Evolutionary conservation across 805 yeast genomes (phyloP).

Genomic region (Martiniozyma abietophila): DNA sequence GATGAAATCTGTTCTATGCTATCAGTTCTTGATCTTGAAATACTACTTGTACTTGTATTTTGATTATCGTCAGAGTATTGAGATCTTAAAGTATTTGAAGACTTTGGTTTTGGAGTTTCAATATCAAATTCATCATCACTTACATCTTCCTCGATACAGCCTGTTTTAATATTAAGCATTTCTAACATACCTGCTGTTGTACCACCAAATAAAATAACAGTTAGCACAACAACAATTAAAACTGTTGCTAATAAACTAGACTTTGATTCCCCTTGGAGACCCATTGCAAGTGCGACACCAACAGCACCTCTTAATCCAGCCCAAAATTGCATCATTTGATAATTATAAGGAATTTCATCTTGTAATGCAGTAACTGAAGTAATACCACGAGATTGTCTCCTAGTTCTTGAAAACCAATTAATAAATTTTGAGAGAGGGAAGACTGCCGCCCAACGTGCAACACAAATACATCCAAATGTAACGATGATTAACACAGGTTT

Average conservation of each 20-base stretch:
- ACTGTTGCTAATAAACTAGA: conserved; percentile 88
- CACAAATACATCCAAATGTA: conserved; percentile 82
- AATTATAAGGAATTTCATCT: conserved; percentile 89
- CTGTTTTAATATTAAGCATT: conserved; percentile 84
- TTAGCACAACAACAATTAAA: conserved; percentile 88
- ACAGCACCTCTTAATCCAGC: conserved; percentile 99
- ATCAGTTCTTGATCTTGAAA: no score
- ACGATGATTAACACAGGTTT: conserved; percentile 89
- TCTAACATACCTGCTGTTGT: conserved; percentile 98
- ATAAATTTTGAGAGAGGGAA: conserved; percentile 84
- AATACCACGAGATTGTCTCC: conserved; percentile 41
- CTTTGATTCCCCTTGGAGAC: conserved; percentile 89
- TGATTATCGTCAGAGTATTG: conserved; percentile 23
- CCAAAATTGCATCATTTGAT: conserved; percentile 99
- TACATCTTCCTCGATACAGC: conserved; percentile 73
- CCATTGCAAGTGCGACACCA: conserved; percentile 98
- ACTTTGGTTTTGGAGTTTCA: conserved; percentile 44
- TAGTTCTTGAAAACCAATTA: conserved; percentile 65
- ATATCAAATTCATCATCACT: conserved; percentile 95
- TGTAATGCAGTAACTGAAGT: conserved; percentile 31
- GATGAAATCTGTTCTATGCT: no score
- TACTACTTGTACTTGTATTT: no score
- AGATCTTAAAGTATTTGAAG: conserved; percentile 9
- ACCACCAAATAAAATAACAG: conserved; percentile 95
- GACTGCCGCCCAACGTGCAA: conserved; percentile 95